Evolutionary conservation across 495 filamentous ascomycete genomes (phyloP).

Genomic region (Hypoxylon intermedium): DNA sequence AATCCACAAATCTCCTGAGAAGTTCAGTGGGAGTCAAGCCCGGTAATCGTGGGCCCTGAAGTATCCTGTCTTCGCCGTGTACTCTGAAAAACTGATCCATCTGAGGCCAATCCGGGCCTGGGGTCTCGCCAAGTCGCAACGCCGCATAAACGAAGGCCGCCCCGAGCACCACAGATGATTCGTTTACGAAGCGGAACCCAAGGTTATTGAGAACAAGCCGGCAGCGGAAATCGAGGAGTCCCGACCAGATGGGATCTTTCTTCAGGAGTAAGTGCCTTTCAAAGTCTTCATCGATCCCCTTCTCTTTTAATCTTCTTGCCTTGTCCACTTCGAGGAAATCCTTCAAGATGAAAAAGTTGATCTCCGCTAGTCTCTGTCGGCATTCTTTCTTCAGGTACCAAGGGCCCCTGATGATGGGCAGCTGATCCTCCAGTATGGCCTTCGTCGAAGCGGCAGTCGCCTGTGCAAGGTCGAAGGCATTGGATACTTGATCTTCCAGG

Average conservation of each 20-base stretch:
- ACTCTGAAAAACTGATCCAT: slow-evolving; percentile 9
- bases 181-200: slow-evolving; percentile 27
- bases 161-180: slow-evolving; percentile 23
- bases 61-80: slow-evolving; percentile 14
- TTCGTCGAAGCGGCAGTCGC: slow-evolving; percentile 15
- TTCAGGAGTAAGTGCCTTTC: slow-evolving; percentile 30
- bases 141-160: slow-evolving; percentile 32
- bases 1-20: slow-evolving; percentile 11
- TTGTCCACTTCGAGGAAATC: slow-evolving; percentile 35
- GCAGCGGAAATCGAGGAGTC: slow-evolving; percentile 40
- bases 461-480: slow-evolving; percentile 32
- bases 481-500: slow-evolving; percentile 30
- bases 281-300: slow-evolving; percentile 11
- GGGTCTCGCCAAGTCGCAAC: slow-evolving; percentile 1
- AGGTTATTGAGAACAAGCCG: slow-evolving; percentile 36
- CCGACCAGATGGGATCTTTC: slow-evolving; percentile 38
- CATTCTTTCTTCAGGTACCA: slow-evolving; percentile 24
- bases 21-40: slow-evolving; percentile 7
- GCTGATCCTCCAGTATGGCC: slow-evolving; percentile 12
- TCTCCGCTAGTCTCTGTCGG: slow-evolving; percentile 21
- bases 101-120: slow-evolving; percentile 12
- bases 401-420: slow-evolving; percentile 8
- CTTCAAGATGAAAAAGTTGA: slow-evolving; percentile 21
- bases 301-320: slow-evolving; percentile 4
- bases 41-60: neutral